Evolutionary conservation across 2,329 filamentous ascomycete genomes (phyloP), one percentile per base, ranked within the genome.

Genomic region (Aspergillus quadricinctus): DNA sequence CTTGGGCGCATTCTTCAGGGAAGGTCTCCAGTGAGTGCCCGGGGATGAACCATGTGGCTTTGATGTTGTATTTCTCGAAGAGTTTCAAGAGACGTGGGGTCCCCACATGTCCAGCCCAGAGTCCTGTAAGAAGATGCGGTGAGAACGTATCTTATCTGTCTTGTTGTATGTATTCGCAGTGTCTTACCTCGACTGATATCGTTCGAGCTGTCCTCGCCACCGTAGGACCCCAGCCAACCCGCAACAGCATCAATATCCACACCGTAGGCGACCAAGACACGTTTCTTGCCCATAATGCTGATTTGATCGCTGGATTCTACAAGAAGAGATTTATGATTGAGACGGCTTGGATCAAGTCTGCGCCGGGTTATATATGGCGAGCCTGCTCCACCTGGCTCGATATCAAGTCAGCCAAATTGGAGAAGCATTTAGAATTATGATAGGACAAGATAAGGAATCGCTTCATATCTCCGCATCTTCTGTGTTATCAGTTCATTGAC

Each of bases 181-280:
- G 17, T n/a, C 14, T 29, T 64, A 83, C 86, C 87, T 78, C 88
- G 79, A 66, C 83, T 87, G 60, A 91, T 90, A 63, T 91, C 88
- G 65, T 81, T 88, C 1, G 83, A 84, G 7, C 82, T 87, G 67
- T 91, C 88, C 69, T 90, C 82, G 40, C 88, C 87, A 17, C 86
- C 86, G 64, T 92, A 91, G 0, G 84, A 88, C 0, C 88, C 88
- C 0, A 91, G 77, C 88, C 88, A 91, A 8, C 88, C 87, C 1
- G 87, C 83, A 1, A 90, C 86, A n/a, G 87, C 88, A 61, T 91
- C 88, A 27, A 91, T 86, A 59, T 91, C 88, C 25, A 90, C 85
- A 2, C 87, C 86, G 64, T 89, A 89, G 62, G 82, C 75, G 46
- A 81, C 78, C 40, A 83, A 77, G 50, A 84, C 78, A 52, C 80